Evolutionary conservation across 2,329 filamentous ascomycete genomes (phyloP), one percentile per base, ranked within the genome.

Genomic region (Phialophora chinensis): DNA sequence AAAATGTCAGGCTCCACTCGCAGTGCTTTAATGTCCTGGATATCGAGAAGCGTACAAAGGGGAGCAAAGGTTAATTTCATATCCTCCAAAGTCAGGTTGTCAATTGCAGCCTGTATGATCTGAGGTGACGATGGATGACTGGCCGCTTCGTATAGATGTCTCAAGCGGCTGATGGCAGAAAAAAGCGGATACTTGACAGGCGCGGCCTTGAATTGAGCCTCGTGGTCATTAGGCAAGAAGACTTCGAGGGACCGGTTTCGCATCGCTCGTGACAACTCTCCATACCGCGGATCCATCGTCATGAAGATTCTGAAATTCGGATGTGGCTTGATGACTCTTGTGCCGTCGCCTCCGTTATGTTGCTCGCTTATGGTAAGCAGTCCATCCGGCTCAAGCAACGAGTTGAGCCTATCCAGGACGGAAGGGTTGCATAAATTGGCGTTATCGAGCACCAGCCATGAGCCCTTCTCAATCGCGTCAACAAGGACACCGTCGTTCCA

Each of bases 361-460:
- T 98, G 93, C 77, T 99, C 95, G 73, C 97, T 98, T 76, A 99
- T 90, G 73, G 91, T 92, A 25, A 99, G 82, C 69, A 88, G 89
- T 0, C 95, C 95, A 74, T 93, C 90, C 0, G 93, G 93, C 76
- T 99, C 95, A 7, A 98, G 89, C 8, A 99, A 82, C 0, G 95
- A 98, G 77, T 99, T 99, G 60, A 99, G 82, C 68, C 96, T 87
- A 78, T 99, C 95, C 10, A 99, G 85, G 0, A 99, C 95, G 6
- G 94, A 97, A 27, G 94, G 90, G 74, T 91, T 97, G 80, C 96
- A 99, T 65, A 99, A 85, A 74, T 99, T 99, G 67, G 96, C 95
- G 78, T 99, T 97, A 78, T 99, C 95, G 25, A 99, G 87, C 11
- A 99, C 89, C 20, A 99, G 84, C 95, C 95, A 99, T 67, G 93